A percentile compares a stretch with the other conserved stretches of the same genome.
Evolutionary conservation across 768 basidiomycete genomes (phyloP).

Genomic region (Terana coerulea): DNA sequence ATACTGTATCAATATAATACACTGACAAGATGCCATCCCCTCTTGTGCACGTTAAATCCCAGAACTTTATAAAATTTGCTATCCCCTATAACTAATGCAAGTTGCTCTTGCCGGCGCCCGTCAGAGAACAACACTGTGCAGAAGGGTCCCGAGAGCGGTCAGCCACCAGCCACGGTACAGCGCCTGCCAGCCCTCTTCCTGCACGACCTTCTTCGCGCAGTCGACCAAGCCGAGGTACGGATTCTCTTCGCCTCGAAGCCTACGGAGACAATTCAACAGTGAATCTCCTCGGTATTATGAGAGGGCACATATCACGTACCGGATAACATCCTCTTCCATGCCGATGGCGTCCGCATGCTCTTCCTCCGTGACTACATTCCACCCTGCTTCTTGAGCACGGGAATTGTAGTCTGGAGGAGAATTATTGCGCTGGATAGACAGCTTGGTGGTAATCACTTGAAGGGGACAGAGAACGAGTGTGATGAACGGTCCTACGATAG

Average conservation of each 20-base stretch:
- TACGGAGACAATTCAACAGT: slow-evolving; percentile 29
- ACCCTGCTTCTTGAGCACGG: slow-evolving; percentile 68
- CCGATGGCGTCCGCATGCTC: slow-evolving; percentile 74
- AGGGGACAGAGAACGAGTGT: slow-evolving; percentile 65
- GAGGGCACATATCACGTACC: slow-evolving; percentile 40
- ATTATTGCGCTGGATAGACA: slow-evolving; percentile 87
- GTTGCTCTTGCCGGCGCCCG: too few species aligned
- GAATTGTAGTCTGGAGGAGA: slow-evolving; percentile 72
- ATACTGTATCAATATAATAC: too few species aligned
- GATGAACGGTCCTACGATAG: slow-evolving; percentile 52
- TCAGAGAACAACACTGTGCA: too few species aligned
- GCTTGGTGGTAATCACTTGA: slow-evolving; percentile 73
- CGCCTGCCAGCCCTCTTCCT: too few species aligned
- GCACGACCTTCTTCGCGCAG: too few species aligned
- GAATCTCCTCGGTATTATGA: slow-evolving; percentile 5
- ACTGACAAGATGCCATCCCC: too few species aligned
- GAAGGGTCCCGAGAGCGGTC: too few species aligned
- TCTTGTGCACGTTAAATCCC: too few species aligned
- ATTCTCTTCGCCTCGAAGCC: slow-evolving; percentile 70
- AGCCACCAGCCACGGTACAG: too few species aligned
- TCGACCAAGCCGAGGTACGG: too few species aligned
- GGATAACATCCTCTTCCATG: slow-evolving; percentile 79
- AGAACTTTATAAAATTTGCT: too few species aligned
- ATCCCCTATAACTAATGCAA: too few species aligned
- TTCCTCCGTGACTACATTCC: slow-evolving; percentile 51